These are phyloP conservation scores for Chlorella sp. DNA, from an alignment of 139 green algal genomes.

Conservation along the genomic window DNA sequence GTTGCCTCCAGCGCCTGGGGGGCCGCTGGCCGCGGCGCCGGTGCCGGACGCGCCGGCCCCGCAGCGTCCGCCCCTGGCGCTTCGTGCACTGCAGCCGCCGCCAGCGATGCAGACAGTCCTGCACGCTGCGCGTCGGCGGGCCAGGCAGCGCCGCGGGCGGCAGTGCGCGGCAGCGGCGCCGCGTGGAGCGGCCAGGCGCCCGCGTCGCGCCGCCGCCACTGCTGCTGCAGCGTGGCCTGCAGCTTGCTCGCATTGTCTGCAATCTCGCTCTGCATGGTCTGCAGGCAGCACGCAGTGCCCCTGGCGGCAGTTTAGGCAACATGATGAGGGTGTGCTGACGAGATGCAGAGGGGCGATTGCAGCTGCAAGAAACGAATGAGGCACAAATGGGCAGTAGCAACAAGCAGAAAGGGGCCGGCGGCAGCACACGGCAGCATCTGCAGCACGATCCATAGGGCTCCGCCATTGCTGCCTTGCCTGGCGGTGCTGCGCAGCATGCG, in stretches of 20 bases:
- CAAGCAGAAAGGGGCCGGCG: not conserved
- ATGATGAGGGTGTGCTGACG: too few species aligned
- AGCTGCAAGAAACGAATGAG: not conserved
- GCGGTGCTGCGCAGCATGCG: not conserved
- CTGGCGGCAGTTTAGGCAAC: too few species aligned
- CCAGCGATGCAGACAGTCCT: not conserved
- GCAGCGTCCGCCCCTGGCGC: too few species aligned
- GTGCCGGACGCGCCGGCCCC: too few species aligned
- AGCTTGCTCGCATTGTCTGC: too few species aligned
- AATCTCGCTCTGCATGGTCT: too few species aligned
- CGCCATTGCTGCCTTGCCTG: not conserved
- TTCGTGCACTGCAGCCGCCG: too few species aligned
- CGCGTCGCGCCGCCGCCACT: too few species aligned
- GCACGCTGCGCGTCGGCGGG: not conserved
- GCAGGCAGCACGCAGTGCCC: too few species aligned
- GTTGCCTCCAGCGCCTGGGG: not conserved
- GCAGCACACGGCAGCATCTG: not conserved
- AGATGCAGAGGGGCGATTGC: too few species aligned
- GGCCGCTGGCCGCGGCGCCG: not conserved
- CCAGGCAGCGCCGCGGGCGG: not conserved
- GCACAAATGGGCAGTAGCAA: not conserved
- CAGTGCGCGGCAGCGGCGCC: not conserved
- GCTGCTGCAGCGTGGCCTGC: too few species aligned
- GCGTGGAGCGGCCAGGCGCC: too few species aligned
- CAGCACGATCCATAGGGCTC: not conserved